phyloP scores from a whole-genome alignment of 495 filamentous ascomycete genomes.

The Elaphomyces granulatus region DNA sequence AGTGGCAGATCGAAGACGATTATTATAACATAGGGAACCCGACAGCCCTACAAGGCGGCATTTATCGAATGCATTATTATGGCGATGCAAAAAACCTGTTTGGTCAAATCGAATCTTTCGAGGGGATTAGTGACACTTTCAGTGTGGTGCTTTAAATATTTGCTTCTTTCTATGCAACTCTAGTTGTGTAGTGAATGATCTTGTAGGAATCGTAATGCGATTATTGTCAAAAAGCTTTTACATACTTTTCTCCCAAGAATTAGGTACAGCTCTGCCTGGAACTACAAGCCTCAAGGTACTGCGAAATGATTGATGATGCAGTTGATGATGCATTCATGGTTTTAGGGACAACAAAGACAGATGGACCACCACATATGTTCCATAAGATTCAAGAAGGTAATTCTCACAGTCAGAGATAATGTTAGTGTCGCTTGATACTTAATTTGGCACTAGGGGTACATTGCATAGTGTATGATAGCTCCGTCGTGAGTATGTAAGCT shows the following conservation, averaged over 20 bases:
- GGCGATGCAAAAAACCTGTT: conserved; percentile 61
- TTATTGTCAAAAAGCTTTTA: too few relatives aligned
- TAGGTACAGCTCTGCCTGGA: too few relatives aligned
- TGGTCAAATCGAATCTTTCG: conserved; percentile 59
- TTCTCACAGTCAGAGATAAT: too few relatives aligned
- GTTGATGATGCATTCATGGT: neutral
- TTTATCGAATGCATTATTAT: conserved; percentile 73
- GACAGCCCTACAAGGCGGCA: conserved; percentile 37
- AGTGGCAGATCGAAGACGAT: conserved; percentile 61
- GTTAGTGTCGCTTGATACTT: too few relatives aligned
- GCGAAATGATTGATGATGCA: neutral
- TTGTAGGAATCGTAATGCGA: neutral
- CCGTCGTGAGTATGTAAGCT: too few relatives aligned
- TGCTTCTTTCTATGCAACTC: neutral
- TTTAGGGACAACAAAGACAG: too few relatives aligned
- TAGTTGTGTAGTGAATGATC: neutral
- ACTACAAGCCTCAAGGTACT: too few relatives aligned
- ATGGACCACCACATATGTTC: too few relatives aligned
- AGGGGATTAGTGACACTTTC: conserved; percentile 60
- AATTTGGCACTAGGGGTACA: too few relatives aligned
- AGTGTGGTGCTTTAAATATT: conserved; percentile 19
- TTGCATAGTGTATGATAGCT: too few relatives aligned
- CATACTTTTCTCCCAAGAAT: too few relatives aligned
- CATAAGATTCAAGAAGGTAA: too few relatives aligned
- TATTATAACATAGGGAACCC: conserved; percentile 28